These are phyloP conservation scores for Cryphonectria japonica DNA, from an alignment of 2,329 filamentous ascomycete species.

Conservation along the genomic window DNA sequence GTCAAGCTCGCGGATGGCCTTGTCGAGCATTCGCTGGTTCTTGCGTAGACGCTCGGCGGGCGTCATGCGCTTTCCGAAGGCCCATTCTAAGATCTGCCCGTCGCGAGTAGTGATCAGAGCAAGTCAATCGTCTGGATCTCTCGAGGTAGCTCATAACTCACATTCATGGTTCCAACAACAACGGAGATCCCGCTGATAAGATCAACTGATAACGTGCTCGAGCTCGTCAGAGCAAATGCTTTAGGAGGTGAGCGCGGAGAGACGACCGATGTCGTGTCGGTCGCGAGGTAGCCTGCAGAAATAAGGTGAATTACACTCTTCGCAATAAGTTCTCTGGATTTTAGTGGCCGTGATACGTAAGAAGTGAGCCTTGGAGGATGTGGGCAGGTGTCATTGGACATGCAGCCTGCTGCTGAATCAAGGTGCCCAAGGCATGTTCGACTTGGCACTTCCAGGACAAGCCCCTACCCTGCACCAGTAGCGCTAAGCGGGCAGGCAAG, in stretches of 20 bases:
- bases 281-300: neutral
- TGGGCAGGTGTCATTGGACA: conserved; percentile 1
- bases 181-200: conserved; percentile 16
- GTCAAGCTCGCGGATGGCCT: conserved; percentile 95
- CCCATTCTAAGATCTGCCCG: conserved; percentile 93
- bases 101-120: conserved; percentile 33
- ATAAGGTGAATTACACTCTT: neutral
- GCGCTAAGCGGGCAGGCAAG: conserved; percentile 5
- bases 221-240: neutral
- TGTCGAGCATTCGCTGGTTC: conserved; percentile 95
- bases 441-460: neutral
- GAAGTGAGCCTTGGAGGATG: neutral
- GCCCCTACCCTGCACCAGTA: neutral
- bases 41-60: conserved; percentile 88
- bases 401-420: neutral
- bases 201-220: conserved; percentile 16
- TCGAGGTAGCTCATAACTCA: conserved; percentile 36
- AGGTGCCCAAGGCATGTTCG: neutral
- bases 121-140: neutral
- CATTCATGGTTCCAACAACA: conserved; percentile 56
- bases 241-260: neutral
- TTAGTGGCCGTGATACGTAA: neutral
- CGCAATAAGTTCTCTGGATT: conserved; percentile 1
- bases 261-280: neutral
- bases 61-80: conserved; percentile 99